Evolutionary conservation across 164 flowering plant species (phyloP), one percentile per base, ranked within the genome.

Genomic region (Dillenia turbinata): DNA sequence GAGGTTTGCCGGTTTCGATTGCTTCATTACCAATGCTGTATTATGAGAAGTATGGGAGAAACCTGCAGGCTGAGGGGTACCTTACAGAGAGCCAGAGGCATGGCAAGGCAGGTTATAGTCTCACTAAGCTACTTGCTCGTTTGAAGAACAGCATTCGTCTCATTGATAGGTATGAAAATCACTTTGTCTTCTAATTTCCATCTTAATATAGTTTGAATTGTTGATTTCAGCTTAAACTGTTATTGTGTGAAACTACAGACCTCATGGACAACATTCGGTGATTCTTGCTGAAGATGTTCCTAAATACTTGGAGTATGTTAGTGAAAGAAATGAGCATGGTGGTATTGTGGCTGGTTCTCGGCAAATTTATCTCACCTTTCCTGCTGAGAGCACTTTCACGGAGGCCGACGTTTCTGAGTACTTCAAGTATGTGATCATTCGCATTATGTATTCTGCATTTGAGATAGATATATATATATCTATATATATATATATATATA

Each of bases 81-180:
- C 81, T 87, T 5, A 90, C 97, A 9, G 98, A 90, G 75, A 93
- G 97, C 73, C 98, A 93, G 64, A 79, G 96, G 62, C 90, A 93
- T 68, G 98, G 97, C 43, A 86, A 84, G 58, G 86, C 96, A 69
- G 98, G 96, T 56, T 86, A 79, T 59, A 87, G 91, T 64, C 72
- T 90, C 71, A 89, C 98, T 0, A 90, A 82, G 74, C 90, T 93
- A 63, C 97, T 90, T 45, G 89, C 95, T 54, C 80, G 92, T 40
- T 61, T 93, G 75, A 87, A 76, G 60, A 79, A 72, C 68, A 81
- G 81, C 59, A 84, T 92, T 67, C 77, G 87, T 10, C 72, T 92
- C 10, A 86, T 92, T 46, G 97, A 92, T 74, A 79, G 90, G 98
- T 92, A 55, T 12, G 57, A 2, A 48, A 9, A 53, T 52, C 49